phyloP scores from a whole-genome alignment of 192 early-diverging fungal species.

The Phlyctochytrium planicorne region DNA sequence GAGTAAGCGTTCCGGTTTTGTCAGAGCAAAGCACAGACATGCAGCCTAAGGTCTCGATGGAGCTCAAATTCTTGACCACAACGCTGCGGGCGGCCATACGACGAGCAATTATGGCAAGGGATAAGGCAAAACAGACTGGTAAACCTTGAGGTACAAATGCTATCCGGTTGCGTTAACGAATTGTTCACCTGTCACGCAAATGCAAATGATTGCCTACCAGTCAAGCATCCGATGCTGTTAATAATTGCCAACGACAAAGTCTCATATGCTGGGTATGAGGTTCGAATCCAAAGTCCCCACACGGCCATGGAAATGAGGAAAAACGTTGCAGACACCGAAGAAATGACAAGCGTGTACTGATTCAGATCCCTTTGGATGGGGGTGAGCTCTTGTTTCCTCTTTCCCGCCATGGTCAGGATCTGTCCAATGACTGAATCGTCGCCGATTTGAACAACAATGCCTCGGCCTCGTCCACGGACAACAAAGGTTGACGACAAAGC shows the following conservation, averaged over 20 bases:
- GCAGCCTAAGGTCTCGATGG: conserved; percentile 85
- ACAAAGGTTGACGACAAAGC: conserved; percentile 74
- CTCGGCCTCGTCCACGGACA: conserved; percentile 68
- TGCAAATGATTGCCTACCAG: too few relatives aligned
- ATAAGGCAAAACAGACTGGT: conserved; percentile 75
- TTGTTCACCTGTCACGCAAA: not conserved
- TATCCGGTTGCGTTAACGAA: too few relatives aligned
- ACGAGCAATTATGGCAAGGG: conserved; percentile 73
- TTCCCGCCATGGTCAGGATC: conserved; percentile 59
- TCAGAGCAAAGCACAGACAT: conserved; percentile 76
- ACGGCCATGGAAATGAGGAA: conserved; percentile 13
- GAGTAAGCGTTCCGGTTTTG: conserved; percentile 92
- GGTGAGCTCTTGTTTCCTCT: conserved; percentile 35
- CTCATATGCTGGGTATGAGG: conserved; percentile 17
- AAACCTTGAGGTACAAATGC: conserved; percentile 60
- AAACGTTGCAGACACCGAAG: conserved; percentile 33
- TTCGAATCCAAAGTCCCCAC: conserved; percentile 15
- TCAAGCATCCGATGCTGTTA: conserved; percentile 26
- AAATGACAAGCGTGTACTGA: conserved; percentile 71
- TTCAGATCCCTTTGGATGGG: conserved; percentile 62
- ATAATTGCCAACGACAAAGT: conserved; percentile 21
- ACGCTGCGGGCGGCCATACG: conserved; percentile 67
- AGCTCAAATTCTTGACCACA: conserved; percentile 78
- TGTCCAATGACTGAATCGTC: conserved; percentile 76
- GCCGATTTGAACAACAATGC: conserved; percentile 75